Percentiles rank a stretch among this genome's conserved stretches.
Evolutionary conservation across 352 stramenopile species (phyloP).

Genomic region (Phytopythium aichiense): DNA sequence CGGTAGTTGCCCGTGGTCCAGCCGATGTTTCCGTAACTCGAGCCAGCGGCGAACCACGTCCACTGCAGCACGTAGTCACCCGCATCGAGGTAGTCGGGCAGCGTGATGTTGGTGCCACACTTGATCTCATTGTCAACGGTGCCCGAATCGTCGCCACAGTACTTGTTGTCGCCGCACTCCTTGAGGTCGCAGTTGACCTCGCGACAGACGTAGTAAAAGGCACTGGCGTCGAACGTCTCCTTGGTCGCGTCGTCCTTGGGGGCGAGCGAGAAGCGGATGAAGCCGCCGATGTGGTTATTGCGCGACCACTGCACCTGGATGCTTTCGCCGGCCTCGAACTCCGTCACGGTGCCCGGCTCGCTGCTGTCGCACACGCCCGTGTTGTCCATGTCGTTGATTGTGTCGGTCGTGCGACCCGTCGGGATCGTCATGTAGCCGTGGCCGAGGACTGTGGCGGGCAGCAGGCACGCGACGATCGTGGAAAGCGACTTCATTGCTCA

Average conservation of each 20-base stretch:
- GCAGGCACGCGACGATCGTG: conserved; percentile 1
- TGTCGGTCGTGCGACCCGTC: conserved; percentile 9
- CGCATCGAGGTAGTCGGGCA: conserved; percentile 35
- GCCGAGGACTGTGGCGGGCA: neutral
- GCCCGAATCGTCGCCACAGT: conserved; percentile 31
- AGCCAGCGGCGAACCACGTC: conserved; percentile 46
- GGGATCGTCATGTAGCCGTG: conserved; percentile 9
- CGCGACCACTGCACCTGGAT: conserved; percentile 33
- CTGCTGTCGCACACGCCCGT: conserved; percentile 7
- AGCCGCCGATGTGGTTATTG: conserved; percentile 42
- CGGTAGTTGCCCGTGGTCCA: conserved; percentile 47
- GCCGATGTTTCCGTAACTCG: conserved; percentile 45
- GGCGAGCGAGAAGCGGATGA: conserved; percentile 41
- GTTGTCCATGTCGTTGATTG: conserved; percentile 11
- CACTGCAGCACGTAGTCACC: conserved; percentile 62
- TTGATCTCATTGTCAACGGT: conserved; percentile 26
- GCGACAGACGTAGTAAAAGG: conserved; percentile 56
- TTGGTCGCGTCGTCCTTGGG: conserved; percentile 33
- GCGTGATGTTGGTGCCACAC: conserved; percentile 43
- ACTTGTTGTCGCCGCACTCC: conserved; percentile 35
- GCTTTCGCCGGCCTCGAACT: conserved; percentile 22
- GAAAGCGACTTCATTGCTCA: conserved; percentile 1
- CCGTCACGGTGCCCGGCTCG: conserved; percentile 4
- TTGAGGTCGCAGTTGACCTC: conserved; percentile 36
- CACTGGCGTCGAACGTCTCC: conserved; percentile 39